Evolutionary conservation across 192 early-diverging fungal species (phyloP), one percentile per base, ranked within the genome.

Genomic region (Rhizoclosmatium globosum): DNA sequence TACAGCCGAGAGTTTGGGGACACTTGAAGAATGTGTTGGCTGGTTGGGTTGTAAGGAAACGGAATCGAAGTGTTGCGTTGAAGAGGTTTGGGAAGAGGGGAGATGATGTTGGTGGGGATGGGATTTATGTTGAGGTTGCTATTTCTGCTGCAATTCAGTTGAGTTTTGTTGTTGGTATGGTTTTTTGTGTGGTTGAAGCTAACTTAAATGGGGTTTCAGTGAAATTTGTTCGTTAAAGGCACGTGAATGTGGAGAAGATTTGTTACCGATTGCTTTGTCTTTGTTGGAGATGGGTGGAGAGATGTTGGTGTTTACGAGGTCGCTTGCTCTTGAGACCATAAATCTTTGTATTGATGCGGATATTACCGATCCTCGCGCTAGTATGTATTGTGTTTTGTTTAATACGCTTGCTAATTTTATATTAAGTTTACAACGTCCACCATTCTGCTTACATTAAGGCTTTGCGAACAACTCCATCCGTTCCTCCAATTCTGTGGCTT

Each of bases 301-400:
- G 17, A 38, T 21, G 4, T 41, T 72, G 9, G 42, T 53, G 21
- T n/a, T 42, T 13, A 72, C 71, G 19, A 53, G 19, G 31, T 47
- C 41, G 1, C 42, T 72, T 17, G 71, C 71, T 2, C 43, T 72
- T 15, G 71, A 72, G 42, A 41, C 43, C 21, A 23, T 72, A 2
- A 72, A 72, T 39, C 9, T 58, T n/a, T 72, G 71, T 43, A 58
- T 72, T 11, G 15, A 31, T 7, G 50, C 53, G 42, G 53, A 58
- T 41, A 72, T 72, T 59, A 72, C 71, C 7, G 71, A 72, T 58
- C 71, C 71, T 19, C 19, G 71, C n/a, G 71, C 71, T 21, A 59
- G 71, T 72, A 31, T 58, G 71, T 58, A 2, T 47, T 58, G 31
- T 31, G 31, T 58, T 72, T 47, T 72, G 47, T 72, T 39, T 53